These are phyloP conservation scores for Pseudopediastrum boryanum DNA, from an alignment of 139 green algal species.

Conservation along the genomic window DNA sequence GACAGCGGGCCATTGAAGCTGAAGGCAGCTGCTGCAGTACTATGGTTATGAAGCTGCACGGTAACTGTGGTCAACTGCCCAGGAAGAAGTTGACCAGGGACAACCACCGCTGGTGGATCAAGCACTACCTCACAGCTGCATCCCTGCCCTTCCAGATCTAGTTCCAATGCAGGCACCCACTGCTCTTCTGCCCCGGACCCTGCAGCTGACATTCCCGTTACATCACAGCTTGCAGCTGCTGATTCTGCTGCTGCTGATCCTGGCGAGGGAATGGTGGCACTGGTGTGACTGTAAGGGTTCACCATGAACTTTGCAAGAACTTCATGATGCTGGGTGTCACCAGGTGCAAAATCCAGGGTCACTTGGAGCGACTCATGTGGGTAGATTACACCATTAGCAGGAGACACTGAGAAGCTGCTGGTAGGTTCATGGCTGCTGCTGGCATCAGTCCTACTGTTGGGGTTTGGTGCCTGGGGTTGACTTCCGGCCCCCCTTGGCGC, in stretches of 20 bases:
- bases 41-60: constrained; percentile 9
- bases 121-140: background rate
- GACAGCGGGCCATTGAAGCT: background rate
- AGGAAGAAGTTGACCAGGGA: constrained; percentile 11
- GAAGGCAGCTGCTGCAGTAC: constrained; percentile 4
- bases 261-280: background rate
- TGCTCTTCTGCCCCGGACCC: background rate
- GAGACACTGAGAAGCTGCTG: no score
- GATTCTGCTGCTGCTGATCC: constrained; percentile 2
- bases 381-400: no score
- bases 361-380: no score
- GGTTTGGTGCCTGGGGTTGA: no score
- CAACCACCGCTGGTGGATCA: background rate
- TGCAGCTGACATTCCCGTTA: background rate
- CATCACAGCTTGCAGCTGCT: background rate
- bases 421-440: no score
- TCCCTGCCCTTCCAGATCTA: background rate
- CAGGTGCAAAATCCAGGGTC: no score
- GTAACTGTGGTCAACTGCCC: background rate
- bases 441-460: no score
- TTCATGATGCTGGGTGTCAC: background rate
- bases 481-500: no score
- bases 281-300: background rate
- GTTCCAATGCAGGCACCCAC: background rate
- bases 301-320: background rate